Percentiles rank a stretch among this genome's conserved stretches.
These are phyloP conservation scores for Sporobolomyces pararoseus DNA, from an alignment of 768 basidiomycete genomes.

Conservation along the genomic window DNA sequence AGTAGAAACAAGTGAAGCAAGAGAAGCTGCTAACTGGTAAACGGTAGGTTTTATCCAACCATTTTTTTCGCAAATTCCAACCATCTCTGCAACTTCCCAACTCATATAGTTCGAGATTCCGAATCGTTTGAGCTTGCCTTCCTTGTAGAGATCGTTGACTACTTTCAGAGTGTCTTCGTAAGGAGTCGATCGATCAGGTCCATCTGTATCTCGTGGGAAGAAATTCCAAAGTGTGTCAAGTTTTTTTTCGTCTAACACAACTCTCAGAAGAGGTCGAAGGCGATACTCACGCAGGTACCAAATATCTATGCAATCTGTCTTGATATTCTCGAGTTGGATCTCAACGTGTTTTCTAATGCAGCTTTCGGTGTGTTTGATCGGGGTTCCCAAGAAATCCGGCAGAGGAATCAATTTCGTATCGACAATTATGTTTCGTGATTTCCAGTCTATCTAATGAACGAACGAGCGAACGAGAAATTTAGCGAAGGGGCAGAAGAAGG, in stretches of 20 bases:
- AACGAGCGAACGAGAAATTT: not conserved
- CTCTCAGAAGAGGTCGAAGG: no score
- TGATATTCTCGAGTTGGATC: slow-evolving; percentile 54
- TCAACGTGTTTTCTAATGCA: slow-evolving; percentile 51
- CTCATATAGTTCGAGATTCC: slow-evolving; percentile 47
- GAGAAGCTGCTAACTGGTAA: slow-evolving; percentile 53
- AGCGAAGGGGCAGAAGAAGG: no score
- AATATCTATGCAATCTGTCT: slow-evolving; percentile 55
- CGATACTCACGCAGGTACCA: slow-evolving; percentile 55
- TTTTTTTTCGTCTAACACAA: no score
- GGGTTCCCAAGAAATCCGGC: not conserved
- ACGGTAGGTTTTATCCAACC: slow-evolving; percentile 56
- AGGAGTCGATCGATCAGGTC: slow-evolving; percentile 52
- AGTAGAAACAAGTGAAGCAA: no score
- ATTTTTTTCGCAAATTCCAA: slow-evolving; percentile 52
- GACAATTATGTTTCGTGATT: slow-evolving; percentile 56
- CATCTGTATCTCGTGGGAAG: slow-evolving; percentile 25
- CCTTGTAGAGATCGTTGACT: slow-evolving; percentile 56
- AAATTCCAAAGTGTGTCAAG: no score
- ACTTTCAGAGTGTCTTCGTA: slow-evolving; percentile 56
- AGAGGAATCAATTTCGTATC: slow-evolving; percentile 62
- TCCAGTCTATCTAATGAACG: slow-evolving; percentile 48
- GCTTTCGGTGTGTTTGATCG: slow-evolving; percentile 34
- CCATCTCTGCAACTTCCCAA: slow-evolving; percentile 56
- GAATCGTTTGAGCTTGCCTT: slow-evolving; percentile 55